Conservation (phyloP, 768 basidiomycete genomes). For the Lactarius psammicola region DNA sequence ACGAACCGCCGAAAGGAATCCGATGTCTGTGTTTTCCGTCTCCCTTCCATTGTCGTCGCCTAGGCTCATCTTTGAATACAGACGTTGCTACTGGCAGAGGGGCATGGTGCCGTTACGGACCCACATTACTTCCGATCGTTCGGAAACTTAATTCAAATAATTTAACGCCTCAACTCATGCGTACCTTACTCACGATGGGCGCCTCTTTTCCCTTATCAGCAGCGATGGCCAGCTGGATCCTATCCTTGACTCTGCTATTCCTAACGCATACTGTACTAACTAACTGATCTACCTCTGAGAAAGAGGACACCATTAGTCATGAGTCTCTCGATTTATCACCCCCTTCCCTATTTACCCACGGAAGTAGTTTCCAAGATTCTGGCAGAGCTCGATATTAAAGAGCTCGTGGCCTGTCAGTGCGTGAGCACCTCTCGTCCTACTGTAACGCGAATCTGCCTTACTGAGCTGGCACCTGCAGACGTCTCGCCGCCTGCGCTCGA, state of each 20-base stretch:
- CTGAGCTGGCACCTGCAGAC: neutral
- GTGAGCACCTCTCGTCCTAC: neutral
- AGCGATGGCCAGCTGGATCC: neutral
- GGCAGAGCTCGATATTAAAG: neutral
- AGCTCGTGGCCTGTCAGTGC: neutral
- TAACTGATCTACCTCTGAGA: neutral
- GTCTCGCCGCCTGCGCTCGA: neutral
- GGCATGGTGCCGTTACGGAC: neutral
- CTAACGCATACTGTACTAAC: neutral
- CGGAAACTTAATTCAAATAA: neutral
- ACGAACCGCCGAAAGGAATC: neutral
- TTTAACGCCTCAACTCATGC: too few species aligned
- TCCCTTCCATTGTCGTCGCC: neutral
- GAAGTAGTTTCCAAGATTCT: constrained; percentile 1
- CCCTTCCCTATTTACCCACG: neutral
- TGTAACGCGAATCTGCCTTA: neutral
- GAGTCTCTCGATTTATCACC: neutral
- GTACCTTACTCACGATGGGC: too few species aligned
- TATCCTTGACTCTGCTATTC: neutral
- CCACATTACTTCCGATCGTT: neutral
- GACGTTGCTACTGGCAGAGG: neutral
- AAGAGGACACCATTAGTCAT: neutral
- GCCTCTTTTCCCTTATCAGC: neutral
- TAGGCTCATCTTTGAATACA: neutral
- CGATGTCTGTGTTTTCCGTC: neutral